These are phyloP conservation scores for Nakazawaea pomicola DNA, from an alignment of 805 yeast species.

Conservation along the genomic window DNA sequence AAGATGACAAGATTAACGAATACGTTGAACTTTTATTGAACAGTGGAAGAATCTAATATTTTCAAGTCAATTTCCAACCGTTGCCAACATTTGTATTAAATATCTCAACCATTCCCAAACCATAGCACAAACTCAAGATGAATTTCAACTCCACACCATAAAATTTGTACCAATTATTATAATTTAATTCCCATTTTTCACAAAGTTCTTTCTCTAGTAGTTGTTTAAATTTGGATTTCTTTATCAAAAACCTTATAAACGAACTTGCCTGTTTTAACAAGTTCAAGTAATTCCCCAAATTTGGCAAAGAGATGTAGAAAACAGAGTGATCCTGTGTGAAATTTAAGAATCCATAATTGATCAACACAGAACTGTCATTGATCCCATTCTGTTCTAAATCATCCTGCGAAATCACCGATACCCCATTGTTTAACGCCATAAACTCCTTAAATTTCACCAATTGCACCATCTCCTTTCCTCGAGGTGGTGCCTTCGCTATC, in stretches of 20 bases:
- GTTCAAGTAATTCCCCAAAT: slow-evolving; percentile 43
- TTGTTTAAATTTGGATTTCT: slow-evolving; percentile 33
- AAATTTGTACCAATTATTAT: slow-evolving; percentile 39
- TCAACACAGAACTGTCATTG: slow-evolving; percentile 25
- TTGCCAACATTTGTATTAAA: slow-evolving; percentile 49
- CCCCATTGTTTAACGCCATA: slow-evolving; percentile 18
- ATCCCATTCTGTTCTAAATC: slow-evolving; percentile 17
- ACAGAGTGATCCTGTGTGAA: slow-evolving; percentile 32
- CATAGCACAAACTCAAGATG: slow-evolving; percentile 46
- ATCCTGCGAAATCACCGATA: slow-evolving; percentile 22
- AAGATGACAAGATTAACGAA: slow-evolving; percentile 72
- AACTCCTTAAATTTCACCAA: slow-evolving; percentile 15
- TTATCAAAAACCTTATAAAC: slow-evolving; percentile 33
- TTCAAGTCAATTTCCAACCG: slow-evolving; percentile 42
- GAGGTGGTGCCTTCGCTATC: slow-evolving; percentile 9
- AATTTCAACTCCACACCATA: slow-evolving; percentile 47
- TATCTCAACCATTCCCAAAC: slow-evolving; percentile 47
- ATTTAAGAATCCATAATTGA: slow-evolving; percentile 38
- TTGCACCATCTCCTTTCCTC: slow-evolving; percentile 26
- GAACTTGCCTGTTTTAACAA: slow-evolving; percentile 41
- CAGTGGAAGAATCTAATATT: slow-evolving; percentile 37
- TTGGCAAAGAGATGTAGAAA: slow-evolving; percentile 42
- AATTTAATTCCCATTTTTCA: slow-evolving; percentile 42
- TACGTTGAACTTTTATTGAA: slow-evolving; percentile 73
- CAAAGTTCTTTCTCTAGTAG: slow-evolving; percentile 35